phyloP scores from a whole-genome alignment of 257 asterid genomes.

The Gynochthodes officinalis region DNA sequence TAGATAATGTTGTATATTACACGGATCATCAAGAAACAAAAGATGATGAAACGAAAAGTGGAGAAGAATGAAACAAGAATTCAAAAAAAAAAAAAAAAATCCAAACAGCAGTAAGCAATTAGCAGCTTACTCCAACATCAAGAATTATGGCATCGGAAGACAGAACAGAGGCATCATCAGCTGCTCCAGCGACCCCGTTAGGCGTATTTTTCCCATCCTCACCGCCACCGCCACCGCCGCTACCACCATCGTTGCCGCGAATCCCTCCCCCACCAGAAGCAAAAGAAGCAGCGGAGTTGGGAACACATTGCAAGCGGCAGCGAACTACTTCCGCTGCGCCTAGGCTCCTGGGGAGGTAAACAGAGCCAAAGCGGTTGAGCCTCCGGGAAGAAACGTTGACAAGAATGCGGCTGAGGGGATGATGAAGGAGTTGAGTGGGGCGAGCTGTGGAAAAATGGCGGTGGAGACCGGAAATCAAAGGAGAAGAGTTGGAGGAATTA shows the following conservation, averaged over 20 bases:
- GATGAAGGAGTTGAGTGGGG: slow-evolving; percentile 38
- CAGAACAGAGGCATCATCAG: slow-evolving; percentile 52
- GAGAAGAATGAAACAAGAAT: not conserved
- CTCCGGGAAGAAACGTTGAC: slow-evolving; percentile 6
- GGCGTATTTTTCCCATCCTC: slow-evolving; percentile 60
- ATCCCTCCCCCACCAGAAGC: slow-evolving; percentile 71
- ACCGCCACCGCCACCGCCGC: slow-evolving; percentile 43
- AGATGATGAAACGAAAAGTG: not conserved
- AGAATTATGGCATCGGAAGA: slow-evolving; percentile 83
- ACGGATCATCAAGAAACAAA: not conserved
- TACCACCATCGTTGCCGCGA: slow-evolving; percentile 47
- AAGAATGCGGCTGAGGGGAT: slow-evolving; percentile 30
- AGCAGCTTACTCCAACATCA: slow-evolving; percentile 78
- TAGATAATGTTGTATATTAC: not conserved
- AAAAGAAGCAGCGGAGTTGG: slow-evolving; percentile 52
- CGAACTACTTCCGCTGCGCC: slow-evolving; percentile 20
- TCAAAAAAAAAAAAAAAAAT: not conserved
- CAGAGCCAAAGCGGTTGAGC: slow-evolving; percentile 31
- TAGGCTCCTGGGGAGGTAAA: slow-evolving; percentile 25
- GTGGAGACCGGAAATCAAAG: slow-evolving; percentile 44
- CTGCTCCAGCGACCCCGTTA: slow-evolving; percentile 44
- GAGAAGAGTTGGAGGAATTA: slow-evolving; percentile 41
- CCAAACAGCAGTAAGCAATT: not conserved
- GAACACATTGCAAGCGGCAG: slow-evolving; percentile 40
- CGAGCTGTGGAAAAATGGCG: slow-evolving; percentile 45